phyloP scores from a whole-genome alignment of 2,329 filamentous ascomycete genomes.

The Aspergillus cejpii region DNA sequence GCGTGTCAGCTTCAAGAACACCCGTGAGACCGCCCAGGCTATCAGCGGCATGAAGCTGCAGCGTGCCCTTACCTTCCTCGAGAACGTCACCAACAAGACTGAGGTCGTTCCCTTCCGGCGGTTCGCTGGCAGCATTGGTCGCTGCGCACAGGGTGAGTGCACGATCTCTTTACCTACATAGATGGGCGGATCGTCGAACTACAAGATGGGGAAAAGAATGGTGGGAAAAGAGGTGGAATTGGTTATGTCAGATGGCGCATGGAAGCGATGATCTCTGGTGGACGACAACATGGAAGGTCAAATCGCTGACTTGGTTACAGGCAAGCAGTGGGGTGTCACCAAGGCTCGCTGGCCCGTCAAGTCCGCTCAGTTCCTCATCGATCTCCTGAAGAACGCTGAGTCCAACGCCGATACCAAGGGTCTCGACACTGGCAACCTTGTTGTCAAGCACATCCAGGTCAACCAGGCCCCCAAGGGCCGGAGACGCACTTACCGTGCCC shows the following conservation, averaged over 20 bases:
- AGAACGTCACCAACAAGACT: constrained; percentile 95
- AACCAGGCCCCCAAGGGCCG: constrained; percentile 99
- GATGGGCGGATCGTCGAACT: constrained; percentile 5
- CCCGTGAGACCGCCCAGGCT: constrained; percentile 96
- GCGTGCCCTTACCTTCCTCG: constrained; percentile 91
- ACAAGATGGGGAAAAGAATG: neutral
- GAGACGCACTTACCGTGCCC: constrained; percentile 98
- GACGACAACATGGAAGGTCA: neutral
- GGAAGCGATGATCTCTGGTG: neutral
- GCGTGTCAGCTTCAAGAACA: constrained; percentile 99
- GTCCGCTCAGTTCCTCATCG: constrained; percentile 96
- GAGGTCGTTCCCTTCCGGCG: constrained; percentile 98
- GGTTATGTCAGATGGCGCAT: neutral
- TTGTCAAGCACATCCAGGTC: constrained; percentile 99
- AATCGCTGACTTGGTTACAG: constrained; percentile 44
- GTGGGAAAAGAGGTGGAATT: constrained; percentile 4
- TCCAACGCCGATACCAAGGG: constrained; percentile 96
- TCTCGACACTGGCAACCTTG: constrained; percentile 91
- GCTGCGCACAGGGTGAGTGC: constrained; percentile 91
- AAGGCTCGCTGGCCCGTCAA: constrained; percentile 99
- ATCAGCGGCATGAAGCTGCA: constrained; percentile 99
- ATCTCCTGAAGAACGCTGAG: constrained; percentile 95
- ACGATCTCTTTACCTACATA: constrained; percentile 14
- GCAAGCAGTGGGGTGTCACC: constrained; percentile 98
- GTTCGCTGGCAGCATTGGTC: constrained; percentile 92